Evolutionary conservation across 441 rosid genomes (phyloP), one percentile per base, ranked within the genome.

Genomic region (Rhodomyrtus psidioides): DNA sequence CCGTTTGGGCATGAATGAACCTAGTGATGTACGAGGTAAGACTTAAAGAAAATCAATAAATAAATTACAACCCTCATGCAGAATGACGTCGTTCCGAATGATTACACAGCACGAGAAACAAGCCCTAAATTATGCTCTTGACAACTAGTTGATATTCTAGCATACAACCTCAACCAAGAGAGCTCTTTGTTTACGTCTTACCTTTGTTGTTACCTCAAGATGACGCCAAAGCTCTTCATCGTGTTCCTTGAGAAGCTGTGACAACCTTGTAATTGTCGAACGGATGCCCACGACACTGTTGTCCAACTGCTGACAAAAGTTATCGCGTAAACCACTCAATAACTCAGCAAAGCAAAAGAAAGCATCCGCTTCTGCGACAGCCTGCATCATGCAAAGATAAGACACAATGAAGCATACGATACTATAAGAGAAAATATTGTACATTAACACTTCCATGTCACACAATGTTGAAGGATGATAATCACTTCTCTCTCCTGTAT

Each of bases 191-290:
- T 70, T 70, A 21, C 6, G 49, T 39, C 92, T 91, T 92, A 96
- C 99, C 91, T 96, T 95, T 60, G 99, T 95, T 86, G 99, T 94
- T 91, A 97, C 88, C 92, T 97, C 99, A 86, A 97, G 96, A 92
- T 97, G 99, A 82, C 99, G 99, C 99, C 99, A 97, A 87, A 97
- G 99, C 91, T 97, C 99, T 88, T 97, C 99, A 88, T 96, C 99
- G 87, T 96, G 97, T 84, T 96, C 96, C 92, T 93, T 97, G 83
- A 97, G 91, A 85, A 97, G 97, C 85, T 93, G 95, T 6, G 99
- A 96, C 89, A 97, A 92, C 89, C 88, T 94, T 84, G 99, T 88
- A 83, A 97, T 94, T 83, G 98, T 94, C 59, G 99, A 94, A 81
- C 99, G 94, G 83, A 97, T 97, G 82, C 99, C 99, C 82, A 96